Evolutionary conservation across 2,329 filamentous ascomycete species (phyloP), one percentile per base, ranked within the genome.

Genomic region (Fusarium sp.): DNA sequence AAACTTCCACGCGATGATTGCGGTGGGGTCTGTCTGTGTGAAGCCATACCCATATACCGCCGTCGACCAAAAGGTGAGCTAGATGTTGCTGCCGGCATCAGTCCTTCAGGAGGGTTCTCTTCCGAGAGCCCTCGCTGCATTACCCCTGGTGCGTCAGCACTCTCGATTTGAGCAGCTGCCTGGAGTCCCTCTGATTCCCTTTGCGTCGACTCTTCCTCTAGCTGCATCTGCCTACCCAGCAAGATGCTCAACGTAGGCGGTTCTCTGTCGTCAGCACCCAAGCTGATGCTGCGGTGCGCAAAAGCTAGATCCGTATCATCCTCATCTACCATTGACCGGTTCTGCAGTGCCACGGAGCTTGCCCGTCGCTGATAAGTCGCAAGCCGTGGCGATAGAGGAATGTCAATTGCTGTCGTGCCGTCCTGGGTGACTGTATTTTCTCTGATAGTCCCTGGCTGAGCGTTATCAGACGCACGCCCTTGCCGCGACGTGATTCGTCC

Each of bases 361-460:
- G 89, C 87, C n/a, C 89, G 81, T 49, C 90, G 80, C 41, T 80
- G 81, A 61, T 85, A 81, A 4, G 79, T 79, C 28, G 79, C 80
- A 28, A 85, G 79, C 45, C 89, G 83, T 4, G 90, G 90, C 1
- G 89, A 92, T 2, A 88, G 80, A 1, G 90, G 90, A 38, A 92
- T 92, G 62, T 91, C 88, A 51, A 92, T 92, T 2, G 89, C 89
- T 19, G 81, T 87, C 1, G 86, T 85, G 4, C 84, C 85, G 53
- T 85, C 79, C 47, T 80, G 78, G 10, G 79, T 82, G 26, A 77
- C 73, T 44, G 77, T 75, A 66, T 64, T 71, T 72, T 77, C 75
- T 68, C 76, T 70, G 66, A 74, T 73, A 47, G 75, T 53, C 11
- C 73, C 74, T 13, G 75, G 64, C 2, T 71, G 64, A 12, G 72